phyloP scores from a whole-genome alignment of 495 filamentous ascomycete genomes.

The Xylaria castorea region DNA sequence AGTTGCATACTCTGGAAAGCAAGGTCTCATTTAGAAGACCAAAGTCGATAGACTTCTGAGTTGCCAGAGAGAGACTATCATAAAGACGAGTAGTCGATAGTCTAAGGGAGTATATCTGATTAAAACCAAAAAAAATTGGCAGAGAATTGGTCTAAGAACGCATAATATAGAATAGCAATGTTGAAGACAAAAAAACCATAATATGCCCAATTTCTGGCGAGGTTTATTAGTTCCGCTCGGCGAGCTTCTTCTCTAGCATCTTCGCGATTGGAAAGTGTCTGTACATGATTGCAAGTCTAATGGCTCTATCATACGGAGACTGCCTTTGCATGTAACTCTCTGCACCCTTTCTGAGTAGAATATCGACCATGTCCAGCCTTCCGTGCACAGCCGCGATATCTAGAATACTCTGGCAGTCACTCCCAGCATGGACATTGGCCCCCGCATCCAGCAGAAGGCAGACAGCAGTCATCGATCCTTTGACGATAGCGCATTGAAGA shows the following conservation, averaged over 20 bases:
- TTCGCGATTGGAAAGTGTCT: not conserved
- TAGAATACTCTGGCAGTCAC: not conserved
- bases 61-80: no score
- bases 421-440: not conserved
- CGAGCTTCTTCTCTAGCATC: not conserved
- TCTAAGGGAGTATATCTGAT: no score
- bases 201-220: no score
- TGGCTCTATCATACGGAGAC: not conserved
- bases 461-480: not conserved
- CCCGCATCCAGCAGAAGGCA: constrained; percentile 1
- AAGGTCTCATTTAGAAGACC: no score
- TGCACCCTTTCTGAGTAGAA: constrained; percentile 7
- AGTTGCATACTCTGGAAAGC: no score
- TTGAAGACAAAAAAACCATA: no score
- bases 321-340: not conserved
- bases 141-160: no score
- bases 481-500: not conserved
- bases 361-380: constrained; percentile 13
- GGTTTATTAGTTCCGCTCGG: not conserved
- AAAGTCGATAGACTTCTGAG: no score
- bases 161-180: no score
- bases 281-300: not conserved
- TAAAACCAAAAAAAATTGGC: no score
- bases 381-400: not conserved
- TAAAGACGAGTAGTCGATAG: no score